A percentile compares a stretch with the other conserved stretches of the same genome.
Conservation (phyloP, 768 basidiomycete genomes). For the Amyloporia xantha region DNA sequence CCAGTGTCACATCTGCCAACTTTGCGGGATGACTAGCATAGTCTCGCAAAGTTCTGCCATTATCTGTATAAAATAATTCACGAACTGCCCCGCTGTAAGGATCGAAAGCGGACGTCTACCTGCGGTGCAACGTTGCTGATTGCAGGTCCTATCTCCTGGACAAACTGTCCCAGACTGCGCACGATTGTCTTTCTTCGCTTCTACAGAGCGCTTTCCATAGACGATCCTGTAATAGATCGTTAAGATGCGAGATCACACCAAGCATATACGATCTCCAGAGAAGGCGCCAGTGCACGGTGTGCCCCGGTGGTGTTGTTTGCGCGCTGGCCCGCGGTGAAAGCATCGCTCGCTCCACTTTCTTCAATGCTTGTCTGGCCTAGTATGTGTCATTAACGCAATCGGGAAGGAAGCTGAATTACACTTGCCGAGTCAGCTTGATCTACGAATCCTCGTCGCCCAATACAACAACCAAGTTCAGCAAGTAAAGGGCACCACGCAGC, state of each 20-base stretch:
- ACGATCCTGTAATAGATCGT: conserved; percentile 83
- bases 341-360: conserved; percentile 34
- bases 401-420: not conserved
- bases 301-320: conserved; percentile 25
- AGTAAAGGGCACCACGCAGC: conserved; percentile 64
- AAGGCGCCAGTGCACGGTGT: conserved; percentile 45
- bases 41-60: conserved; percentile 97
- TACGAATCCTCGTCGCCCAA: conserved; percentile 66
- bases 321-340: conserved; percentile 18
- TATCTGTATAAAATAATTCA: conserved; percentile 44
- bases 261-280: conserved; percentile 76
- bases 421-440: conserved; percentile 40
- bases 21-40: conserved; percentile 68
- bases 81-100: too few species aligned
- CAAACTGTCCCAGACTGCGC: conserved; percentile 68
- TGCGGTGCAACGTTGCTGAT: conserved; percentile 82
- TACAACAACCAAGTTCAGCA: conserved; percentile 65
- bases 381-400: conserved; percentile 13
- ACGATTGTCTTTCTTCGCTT: conserved; percentile 72
- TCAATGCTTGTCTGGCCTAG: conserved; percentile 42
- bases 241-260: conserved; percentile 78
- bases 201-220: conserved; percentile 64
- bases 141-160: conserved; percentile 60
- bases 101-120: conserved; percentile 38
- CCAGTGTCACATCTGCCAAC: conserved; percentile 70